Evolutionary conservation across 2,329 filamentous ascomycete species (phyloP).

Genomic region (Leptographium galeiforme): DNA sequence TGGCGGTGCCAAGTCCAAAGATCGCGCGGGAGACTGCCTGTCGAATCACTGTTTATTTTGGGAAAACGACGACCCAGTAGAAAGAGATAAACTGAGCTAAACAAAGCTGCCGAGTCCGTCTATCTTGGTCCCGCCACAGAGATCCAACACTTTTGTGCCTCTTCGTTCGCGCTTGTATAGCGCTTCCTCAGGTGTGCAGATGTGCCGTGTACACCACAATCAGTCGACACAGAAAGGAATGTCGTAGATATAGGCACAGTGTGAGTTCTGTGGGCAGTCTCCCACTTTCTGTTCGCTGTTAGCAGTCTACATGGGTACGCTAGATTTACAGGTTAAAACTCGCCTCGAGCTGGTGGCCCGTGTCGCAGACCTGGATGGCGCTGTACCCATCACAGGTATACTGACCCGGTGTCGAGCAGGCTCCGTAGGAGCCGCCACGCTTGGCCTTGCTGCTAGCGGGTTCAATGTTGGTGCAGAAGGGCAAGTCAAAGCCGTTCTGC

Average conservation of each 20-base stretch:
- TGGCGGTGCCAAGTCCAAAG: too few species aligned
- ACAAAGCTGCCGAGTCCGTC: too few species aligned
- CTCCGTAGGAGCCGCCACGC: constrained; percentile 9
- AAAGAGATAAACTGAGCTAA: too few species aligned
- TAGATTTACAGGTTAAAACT: too few species aligned
- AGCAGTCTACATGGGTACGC: not conserved
- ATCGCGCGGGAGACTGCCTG: too few species aligned
- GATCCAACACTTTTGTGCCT: too few species aligned
- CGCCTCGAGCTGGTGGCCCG: not conserved
- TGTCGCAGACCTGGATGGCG: constrained; percentile 17
- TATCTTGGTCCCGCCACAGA: too few species aligned
- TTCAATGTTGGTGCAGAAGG: constrained; percentile 14
- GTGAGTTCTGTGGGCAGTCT: constrained; percentile 11
- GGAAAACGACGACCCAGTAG: too few species aligned
- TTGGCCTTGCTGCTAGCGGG: not conserved
- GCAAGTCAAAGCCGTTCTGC: constrained; percentile 14
- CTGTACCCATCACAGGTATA: constrained; percentile 13
- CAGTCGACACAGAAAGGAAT: constrained; percentile 14
- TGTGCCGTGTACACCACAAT: not conserved
- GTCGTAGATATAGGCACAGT: constrained; percentile 14
- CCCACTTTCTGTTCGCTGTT: constrained; percentile 11
- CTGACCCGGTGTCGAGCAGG: constrained; percentile 12
- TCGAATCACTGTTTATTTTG: too few species aligned
- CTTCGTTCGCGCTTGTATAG: too few species aligned
- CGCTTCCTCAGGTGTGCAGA: not conserved